These are phyloP conservation scores for Trichophyton equinum DNA, from an alignment of 2,329 filamentous ascomycete genomes.

Conservation along the genomic window DNA sequence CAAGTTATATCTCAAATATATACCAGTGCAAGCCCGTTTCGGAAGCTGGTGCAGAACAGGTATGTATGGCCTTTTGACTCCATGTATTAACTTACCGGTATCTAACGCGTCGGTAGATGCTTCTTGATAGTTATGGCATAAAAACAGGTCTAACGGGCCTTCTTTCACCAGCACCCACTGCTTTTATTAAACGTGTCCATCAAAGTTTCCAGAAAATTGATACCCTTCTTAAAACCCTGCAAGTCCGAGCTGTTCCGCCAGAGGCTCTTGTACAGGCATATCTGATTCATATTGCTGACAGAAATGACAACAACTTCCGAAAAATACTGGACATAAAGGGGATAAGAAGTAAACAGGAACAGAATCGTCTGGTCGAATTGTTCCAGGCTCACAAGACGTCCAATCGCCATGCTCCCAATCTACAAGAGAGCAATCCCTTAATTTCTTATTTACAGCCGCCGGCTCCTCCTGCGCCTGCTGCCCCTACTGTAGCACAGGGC, in stretches of 20 bases:
- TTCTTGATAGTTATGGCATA: constrained; percentile 76
- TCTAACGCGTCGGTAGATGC: constrained; percentile 49
- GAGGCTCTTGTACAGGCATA: constrained; percentile 96
- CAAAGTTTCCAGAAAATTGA: constrained; percentile 77
- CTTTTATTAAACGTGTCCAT: constrained; percentile 77
- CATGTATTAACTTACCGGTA: background rate
- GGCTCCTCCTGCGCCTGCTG: constrained; percentile 18
- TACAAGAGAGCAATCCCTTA: constrained; percentile 58
- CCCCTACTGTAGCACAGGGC: constrained; percentile 34
- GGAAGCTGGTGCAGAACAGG: constrained; percentile 87
- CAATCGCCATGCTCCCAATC: constrained; percentile 49
- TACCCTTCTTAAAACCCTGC: constrained; percentile 85
- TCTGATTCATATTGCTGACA: constrained; percentile 89
- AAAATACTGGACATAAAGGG: constrained; percentile 96
- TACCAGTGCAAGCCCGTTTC: constrained; percentile 83
- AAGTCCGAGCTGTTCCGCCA: constrained; percentile 80
- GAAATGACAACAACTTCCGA: constrained; percentile 85
- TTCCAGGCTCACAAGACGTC: constrained; percentile 73
- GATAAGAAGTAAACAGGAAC: constrained; percentile 65
- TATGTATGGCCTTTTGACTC: constrained; percentile 24
- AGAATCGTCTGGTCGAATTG: constrained; percentile 70
- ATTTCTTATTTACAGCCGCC: constrained; percentile 48
- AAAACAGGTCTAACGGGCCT: constrained; percentile 39
- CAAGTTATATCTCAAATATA: constrained; percentile 67
- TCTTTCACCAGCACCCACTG: constrained; percentile 45